Percentiles rank a stretch among this genome's conserved stretches.
phyloP scores from a whole-genome alignment of 176 grass and related monocot genomes.

The Oryza meridionalis region DNA sequence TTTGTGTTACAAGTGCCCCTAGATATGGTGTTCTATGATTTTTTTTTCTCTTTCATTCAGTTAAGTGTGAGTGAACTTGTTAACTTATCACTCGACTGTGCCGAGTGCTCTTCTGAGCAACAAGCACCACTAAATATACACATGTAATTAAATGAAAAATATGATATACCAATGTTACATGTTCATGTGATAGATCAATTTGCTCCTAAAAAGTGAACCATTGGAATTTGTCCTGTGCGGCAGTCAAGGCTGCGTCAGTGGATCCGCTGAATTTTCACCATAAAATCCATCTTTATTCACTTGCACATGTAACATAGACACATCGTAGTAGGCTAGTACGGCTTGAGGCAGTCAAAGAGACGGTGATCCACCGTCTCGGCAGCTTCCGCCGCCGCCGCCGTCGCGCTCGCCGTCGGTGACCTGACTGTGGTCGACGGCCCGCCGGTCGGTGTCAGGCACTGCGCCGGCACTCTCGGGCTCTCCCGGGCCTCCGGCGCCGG shows the following conservation, averaged over 20 bases:
- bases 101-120: background rate
- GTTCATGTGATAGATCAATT: no score
- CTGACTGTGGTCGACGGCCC: background rate
- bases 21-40: no score
- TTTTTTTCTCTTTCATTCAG: no score
- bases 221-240: no score
- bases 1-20: no score
- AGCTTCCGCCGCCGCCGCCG: background rate
- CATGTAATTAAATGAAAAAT: no score
- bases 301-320: background rate
- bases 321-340: slow-evolving; percentile 46
- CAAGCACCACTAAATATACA: background rate
- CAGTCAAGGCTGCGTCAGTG: no score
- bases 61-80: background rate
- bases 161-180: no score
- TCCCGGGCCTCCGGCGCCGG: background rate
- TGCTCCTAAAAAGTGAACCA: no score
- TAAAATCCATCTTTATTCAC: slow-evolving; percentile 14
- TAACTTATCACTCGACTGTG: background rate
- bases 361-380: slow-evolving; percentile 17
- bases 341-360: slow-evolving; percentile 66
- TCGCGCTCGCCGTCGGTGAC: background rate
- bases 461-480: slow-evolving; percentile 27
- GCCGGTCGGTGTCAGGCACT: slow-evolving; percentile 15
- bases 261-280: background rate